Percentiles rank a stretch among this genome's conserved stretches.
phyloP scores from a whole-genome alignment of 306 rosid species.

The Crotalaria pallida region DNA sequence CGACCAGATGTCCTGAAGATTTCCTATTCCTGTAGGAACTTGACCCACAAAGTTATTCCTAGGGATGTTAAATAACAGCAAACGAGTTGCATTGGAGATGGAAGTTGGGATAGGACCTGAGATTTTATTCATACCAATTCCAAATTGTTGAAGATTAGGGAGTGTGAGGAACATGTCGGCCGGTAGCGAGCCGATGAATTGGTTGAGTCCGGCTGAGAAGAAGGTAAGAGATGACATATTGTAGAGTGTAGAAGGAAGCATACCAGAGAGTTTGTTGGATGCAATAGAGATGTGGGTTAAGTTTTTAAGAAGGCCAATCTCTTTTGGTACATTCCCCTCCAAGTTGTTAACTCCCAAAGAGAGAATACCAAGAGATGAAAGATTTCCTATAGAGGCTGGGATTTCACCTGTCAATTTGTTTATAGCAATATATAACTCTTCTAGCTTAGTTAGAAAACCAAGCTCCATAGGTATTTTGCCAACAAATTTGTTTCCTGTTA shows the following conservation, averaged over 20 bases:
- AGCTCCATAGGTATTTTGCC: constrained; percentile 29
- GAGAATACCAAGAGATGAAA: constrained; percentile 20
- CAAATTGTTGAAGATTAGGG: constrained; percentile 26
- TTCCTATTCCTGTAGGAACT: constrained; percentile 31
- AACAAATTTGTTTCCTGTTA: constrained; percentile 15
- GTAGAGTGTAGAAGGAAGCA: constrained; percentile 30
- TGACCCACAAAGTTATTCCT: constrained; percentile 28
- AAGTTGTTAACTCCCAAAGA: constrained; percentile 6
- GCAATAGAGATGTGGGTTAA: neutral
- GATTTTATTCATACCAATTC: constrained; percentile 17
- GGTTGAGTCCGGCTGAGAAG: neutral
- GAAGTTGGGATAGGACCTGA: constrained; percentile 33
- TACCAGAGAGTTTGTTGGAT: constrained; percentile 22
- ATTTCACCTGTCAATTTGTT: constrained; percentile 35
- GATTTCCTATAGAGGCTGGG: constrained; percentile 34
- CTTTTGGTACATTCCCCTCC: constrained; percentile 27
- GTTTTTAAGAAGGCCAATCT: constrained; percentile 15
- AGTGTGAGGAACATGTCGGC: constrained; percentile 30
- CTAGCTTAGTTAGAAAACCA: constrained; percentile 26
- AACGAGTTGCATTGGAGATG: constrained; percentile 27
- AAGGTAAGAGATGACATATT: constrained; percentile 31
- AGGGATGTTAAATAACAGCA: neutral
- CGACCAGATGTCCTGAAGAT: neutral
- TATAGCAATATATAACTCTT: neutral
- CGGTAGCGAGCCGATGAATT: constrained; percentile 30